Conservation (phyloP, 805 yeast species). For the Starmerella powellii region DNA sequence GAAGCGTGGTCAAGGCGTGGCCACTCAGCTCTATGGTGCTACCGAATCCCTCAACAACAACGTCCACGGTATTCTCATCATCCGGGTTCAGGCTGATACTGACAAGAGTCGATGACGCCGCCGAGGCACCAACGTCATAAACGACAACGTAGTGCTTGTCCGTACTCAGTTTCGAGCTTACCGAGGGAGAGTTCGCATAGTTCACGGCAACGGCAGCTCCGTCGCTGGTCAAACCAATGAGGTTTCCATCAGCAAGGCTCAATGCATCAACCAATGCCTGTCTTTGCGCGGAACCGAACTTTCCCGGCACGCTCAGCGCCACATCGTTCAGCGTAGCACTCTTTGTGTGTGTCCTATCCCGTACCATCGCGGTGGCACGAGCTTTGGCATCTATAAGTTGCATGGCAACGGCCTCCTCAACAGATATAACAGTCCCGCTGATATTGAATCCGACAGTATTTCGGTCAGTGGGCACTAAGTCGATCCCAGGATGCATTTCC, state of each 20-base stretch:
- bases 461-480: constrained; percentile 34
- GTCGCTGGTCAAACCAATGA: constrained; percentile 67
- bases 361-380: constrained; percentile 54
- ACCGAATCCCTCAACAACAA: constrained; percentile 64
- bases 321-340: constrained; percentile 42
- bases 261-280: constrained; percentile 61
- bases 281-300: constrained; percentile 52
- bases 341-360: constrained; percentile 37
- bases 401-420: constrained; percentile 85
- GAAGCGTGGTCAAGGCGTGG: constrained; percentile 49
- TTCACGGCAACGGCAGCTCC: constrained; percentile 86
- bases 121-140: constrained; percentile 88
- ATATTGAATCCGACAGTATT: constrained; percentile 46
- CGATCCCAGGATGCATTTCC: constrained; percentile 49
- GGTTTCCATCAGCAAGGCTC: constrained; percentile 51
- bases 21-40: constrained; percentile 66
- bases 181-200: constrained; percentile 46
- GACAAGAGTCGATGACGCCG: constrained; percentile 77
- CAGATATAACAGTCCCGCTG: constrained; percentile 39
- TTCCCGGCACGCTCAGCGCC: constrained; percentile 69
- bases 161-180: constrained; percentile 29
- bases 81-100: constrained; percentile 1
- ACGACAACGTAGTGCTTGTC: constrained; percentile 53
- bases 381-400: constrained; percentile 48
- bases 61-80: constrained; percentile 27